Percentiles rank a stretch among this genome's conserved stretches.
Conservation (phyloP, 257 asterid species). For the Coffea eugenioides region DNA sequence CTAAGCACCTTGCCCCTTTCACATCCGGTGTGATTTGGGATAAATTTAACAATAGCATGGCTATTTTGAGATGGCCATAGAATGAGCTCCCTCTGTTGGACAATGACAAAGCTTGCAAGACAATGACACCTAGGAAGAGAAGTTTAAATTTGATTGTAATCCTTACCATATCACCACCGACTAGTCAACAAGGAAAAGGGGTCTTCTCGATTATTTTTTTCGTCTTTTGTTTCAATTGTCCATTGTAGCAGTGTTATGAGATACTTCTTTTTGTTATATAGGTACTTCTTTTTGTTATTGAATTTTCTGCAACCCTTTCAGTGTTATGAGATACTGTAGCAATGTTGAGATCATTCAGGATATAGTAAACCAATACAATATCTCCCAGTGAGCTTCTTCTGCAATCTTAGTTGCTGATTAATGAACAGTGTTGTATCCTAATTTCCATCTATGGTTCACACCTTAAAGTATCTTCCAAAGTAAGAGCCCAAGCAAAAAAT, state of each 20-base stretch:
- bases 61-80: neutral
- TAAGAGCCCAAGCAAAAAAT: neutral
- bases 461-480: neutral
- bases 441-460: neutral
- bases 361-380: neutral
- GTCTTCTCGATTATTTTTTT: neutral
- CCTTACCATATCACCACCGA: neutral
- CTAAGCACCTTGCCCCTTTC: no score
- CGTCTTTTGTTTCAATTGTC: neutral
- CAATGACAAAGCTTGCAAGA: neutral
- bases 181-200: neutral
- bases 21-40: no score
- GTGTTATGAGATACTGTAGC: neutral
- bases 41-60: neutral
- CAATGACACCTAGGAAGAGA: neutral
- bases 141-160: neutral
- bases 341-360: neutral
- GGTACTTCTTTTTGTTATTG: neutral
- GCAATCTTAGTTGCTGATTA: neutral
- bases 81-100: neutral
- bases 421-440: no score
- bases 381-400: neutral
- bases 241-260: neutral
- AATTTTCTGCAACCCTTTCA: neutral
- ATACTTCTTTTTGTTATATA: no score